Evolutionary conservation across 2,329 filamentous ascomycete species (phyloP).

Genomic region (Aspergillus ustus): DNA sequence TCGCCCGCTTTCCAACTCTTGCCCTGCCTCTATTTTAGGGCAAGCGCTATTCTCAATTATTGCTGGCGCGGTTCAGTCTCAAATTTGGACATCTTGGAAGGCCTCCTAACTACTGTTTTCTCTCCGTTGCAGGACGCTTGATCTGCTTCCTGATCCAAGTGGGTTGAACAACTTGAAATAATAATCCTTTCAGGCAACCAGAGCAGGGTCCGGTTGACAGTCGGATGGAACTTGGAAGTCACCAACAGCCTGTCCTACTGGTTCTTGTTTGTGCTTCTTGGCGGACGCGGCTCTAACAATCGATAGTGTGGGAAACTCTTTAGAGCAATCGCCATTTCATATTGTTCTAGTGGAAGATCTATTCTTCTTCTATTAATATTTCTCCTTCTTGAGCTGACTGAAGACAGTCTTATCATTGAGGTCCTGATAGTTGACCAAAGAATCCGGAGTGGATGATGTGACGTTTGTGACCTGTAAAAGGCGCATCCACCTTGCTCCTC

Average conservation of each 20-base stretch:
- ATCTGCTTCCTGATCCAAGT: neutral
- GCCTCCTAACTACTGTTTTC: neutral
- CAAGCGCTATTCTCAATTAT: conserved; percentile 2
- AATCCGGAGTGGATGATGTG: neutral
- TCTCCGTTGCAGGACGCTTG: neutral
- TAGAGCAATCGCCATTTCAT: neutral
- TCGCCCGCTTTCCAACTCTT: neutral
- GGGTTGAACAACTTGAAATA: too few species aligned
- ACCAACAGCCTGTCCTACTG: neutral
- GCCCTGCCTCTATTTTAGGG: neutral
- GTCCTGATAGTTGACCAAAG: neutral
- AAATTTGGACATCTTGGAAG: neutral
- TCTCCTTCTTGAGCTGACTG: neutral
- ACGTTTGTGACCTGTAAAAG: conserved; percentile 13
- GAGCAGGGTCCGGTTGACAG: neutral
- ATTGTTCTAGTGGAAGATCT: neutral
- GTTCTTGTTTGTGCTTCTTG: neutral
- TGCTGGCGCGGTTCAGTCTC: neutral
- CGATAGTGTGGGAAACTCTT: neutral
- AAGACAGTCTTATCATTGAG: neutral
- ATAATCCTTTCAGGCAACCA: neutral
- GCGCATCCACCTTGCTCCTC: neutral
- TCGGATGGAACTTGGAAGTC: neutral
- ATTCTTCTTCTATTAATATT: neutral
- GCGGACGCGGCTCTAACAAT: neutral